Conservation (phyloP, 495 filamentous ascomycete species). For the Annulohypoxylon maeteangense region DNA sequence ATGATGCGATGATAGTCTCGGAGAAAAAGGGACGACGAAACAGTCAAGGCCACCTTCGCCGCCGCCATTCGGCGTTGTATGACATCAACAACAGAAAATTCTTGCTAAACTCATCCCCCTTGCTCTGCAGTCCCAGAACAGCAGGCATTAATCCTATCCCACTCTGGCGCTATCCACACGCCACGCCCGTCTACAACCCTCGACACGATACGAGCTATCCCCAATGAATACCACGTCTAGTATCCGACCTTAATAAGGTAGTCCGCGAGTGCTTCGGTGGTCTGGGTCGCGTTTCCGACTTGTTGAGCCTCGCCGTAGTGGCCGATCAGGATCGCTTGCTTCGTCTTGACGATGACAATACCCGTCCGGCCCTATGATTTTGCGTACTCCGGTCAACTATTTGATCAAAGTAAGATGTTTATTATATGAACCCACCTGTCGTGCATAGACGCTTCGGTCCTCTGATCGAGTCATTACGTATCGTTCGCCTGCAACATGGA, state of each 20-base stretch:
- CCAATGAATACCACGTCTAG: conserved; percentile 52
- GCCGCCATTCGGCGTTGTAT: conserved; percentile 8
- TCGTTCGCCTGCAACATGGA: conserved; percentile 74
- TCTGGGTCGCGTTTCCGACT: conserved; percentile 71
- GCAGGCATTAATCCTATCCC: conserved; percentile 21
- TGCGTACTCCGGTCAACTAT: conserved; percentile 9
- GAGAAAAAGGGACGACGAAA: conserved; percentile 28
- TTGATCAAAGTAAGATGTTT: background rate
- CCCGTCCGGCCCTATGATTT: conserved; percentile 78
- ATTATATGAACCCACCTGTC: conserved; percentile 70
- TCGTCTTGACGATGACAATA: conserved; percentile 81
- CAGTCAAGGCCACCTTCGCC: conserved; percentile 23
- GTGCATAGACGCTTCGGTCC: conserved; percentile 82
- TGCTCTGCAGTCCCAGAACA: conserved; percentile 26
- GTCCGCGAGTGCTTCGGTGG: conserved; percentile 76
- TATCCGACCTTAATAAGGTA: conserved; percentile 78
- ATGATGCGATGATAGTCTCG: conserved; percentile 20
- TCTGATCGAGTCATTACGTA: conserved; percentile 79
- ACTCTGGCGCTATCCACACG: conserved; percentile 17
- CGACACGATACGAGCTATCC: background rate
- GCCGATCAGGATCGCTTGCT: conserved; percentile 83
- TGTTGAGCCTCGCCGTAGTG: conserved; percentile 79
- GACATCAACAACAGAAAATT: conserved; percentile 34
- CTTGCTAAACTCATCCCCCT: conserved; percentile 32
- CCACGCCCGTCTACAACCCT: conserved; percentile 8